Conservation (phyloP, 768 basidiomycete species). For the Sutorius australiensis region DNA sequence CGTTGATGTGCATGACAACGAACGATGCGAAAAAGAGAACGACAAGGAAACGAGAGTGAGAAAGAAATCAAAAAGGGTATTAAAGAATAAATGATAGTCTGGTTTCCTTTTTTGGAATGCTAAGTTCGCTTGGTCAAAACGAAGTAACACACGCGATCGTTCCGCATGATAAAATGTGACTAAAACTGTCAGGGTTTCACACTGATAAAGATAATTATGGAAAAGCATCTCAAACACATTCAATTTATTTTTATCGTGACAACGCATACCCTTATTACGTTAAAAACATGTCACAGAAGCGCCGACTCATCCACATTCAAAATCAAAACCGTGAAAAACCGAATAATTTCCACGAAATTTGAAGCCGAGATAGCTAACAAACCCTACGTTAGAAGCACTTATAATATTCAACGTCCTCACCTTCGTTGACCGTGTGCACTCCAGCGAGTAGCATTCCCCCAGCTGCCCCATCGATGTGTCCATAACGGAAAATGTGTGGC, state of each 20-base stretch:
- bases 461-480: slow-evolving; percentile 31
- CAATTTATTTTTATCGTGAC: not conserved
- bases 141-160: too few relatives aligned
- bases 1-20: slow-evolving; percentile 41
- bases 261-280: not conserved
- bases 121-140: not conserved
- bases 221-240: not conserved
- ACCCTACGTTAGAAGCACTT: not conserved
- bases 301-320: slow-evolving; percentile 62
- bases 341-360: slow-evolving; percentile 57
- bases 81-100: not conserved
- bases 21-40: slow-evolving; percentile 7
- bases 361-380: slow-evolving; percentile 41
- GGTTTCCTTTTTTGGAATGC: not conserved
- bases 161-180: too few relatives aligned
- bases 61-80: not conserved
- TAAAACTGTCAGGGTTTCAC: too few relatives aligned
- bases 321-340: slow-evolving; percentile 62
- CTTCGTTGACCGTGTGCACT: slow-evolving; percentile 73
- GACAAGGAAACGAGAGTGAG: not conserved
- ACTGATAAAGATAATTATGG: too few relatives aligned
- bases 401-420: slow-evolving; percentile 33
- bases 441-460: slow-evolving; percentile 33
- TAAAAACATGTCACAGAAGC: not conserved
- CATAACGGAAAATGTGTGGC: slow-evolving; percentile 69